phyloP scores from a whole-genome alignment of 2,329 filamentous ascomycete species.

The Cercospora sp. region DNA sequence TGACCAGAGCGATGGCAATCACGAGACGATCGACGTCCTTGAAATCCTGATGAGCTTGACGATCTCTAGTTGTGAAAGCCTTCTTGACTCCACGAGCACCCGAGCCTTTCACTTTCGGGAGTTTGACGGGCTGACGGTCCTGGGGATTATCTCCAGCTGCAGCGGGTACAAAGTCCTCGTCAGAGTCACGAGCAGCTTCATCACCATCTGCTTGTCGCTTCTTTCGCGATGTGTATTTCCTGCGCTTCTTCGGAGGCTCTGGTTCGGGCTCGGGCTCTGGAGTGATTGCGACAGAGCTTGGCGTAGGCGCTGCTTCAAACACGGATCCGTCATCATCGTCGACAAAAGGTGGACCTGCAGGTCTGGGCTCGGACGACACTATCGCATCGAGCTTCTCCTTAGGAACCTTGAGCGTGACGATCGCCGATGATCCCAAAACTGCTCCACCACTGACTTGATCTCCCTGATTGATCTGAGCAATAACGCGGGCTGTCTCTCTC shows the following conservation, averaged over 20 bases:
- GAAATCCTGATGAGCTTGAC: conserved; percentile 26
- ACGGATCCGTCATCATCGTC: conserved; percentile 5
- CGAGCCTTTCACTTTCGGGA: conserved; percentile 6
- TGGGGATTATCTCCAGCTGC: background rate
- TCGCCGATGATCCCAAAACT: background rate
- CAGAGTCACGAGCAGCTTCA: conserved; percentile 8
- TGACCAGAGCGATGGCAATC: conserved; percentile 36
- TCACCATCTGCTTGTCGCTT: conserved; percentile 13
- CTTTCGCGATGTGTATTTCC: conserved; percentile 17
- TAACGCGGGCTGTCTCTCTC: conserved; percentile 2
- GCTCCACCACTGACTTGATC: background rate
- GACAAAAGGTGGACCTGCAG: background rate
- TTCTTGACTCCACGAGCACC: conserved; percentile 10
- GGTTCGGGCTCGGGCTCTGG: conserved; percentile 8
- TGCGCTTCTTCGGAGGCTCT: conserved; percentile 10
- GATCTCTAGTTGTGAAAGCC: conserved; percentile 23
- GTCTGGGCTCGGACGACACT: conserved; percentile 7
- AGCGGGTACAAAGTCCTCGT: conserved; percentile 17
- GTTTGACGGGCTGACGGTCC: background rate
- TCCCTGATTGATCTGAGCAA: conserved; percentile 4
- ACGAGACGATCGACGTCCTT: conserved; percentile 37
- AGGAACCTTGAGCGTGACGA: conserved; percentile 20
- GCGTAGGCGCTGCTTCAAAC: conserved; percentile 3
- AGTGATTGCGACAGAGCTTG: conserved; percentile 5
- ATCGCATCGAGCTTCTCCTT: conserved; percentile 16